Evolutionary conservation across 2,329 filamentous ascomycete genomes (phyloP).

Genomic region (Fusarium dlaminii): DNA sequence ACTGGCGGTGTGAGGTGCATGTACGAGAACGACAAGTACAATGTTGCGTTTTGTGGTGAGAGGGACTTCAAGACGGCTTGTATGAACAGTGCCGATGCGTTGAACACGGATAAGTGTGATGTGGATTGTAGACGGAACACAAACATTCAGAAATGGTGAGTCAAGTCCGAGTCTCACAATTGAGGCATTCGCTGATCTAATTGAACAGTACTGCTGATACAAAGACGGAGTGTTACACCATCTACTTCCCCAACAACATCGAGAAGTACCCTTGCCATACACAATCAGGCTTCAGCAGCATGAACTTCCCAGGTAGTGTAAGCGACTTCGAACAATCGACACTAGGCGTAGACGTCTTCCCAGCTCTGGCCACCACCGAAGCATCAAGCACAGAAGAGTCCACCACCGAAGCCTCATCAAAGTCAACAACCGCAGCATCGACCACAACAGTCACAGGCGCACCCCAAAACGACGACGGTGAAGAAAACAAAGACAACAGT

Average conservation of each 20-base stretch:
- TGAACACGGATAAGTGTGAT: slow-evolving; percentile 15
- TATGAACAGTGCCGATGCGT: slow-evolving; percentile 1
- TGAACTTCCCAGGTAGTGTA: slow-evolving; percentile 2
- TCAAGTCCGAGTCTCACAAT: background rate
- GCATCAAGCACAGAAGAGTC: background rate
- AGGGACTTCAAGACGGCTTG: slow-evolving; percentile 17
- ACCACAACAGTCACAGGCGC: background rate
- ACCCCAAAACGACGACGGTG: background rate
- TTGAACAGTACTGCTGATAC: slow-evolving; percentile 4
- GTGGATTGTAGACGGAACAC: slow-evolving; percentile 19
- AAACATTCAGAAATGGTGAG: slow-evolving; percentile 29
- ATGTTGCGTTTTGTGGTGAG: slow-evolving; percentile 17
- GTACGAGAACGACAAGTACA: slow-evolving; percentile 30
- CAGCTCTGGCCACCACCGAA: slow-evolving; percentile 3
- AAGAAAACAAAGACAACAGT: background rate
- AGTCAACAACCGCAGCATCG: background rate
- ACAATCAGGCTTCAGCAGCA: slow-evolving; percentile 11
- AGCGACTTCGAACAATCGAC: background rate
- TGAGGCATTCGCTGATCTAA: background rate
- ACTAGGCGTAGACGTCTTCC: slow-evolving; percentile 1
- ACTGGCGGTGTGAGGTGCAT: slow-evolving; percentile 3
- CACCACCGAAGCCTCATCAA: background rate
- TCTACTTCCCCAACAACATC: slow-evolving; percentile 15
- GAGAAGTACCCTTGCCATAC: slow-evolving; percentile 9
- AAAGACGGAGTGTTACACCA: slow-evolving; percentile 14